A percentile compares a stretch with the other conserved stretches of the same genome.
phyloP scores from a whole-genome alignment of 257 asterid genomes.

The Solanum pennellii region DNA sequence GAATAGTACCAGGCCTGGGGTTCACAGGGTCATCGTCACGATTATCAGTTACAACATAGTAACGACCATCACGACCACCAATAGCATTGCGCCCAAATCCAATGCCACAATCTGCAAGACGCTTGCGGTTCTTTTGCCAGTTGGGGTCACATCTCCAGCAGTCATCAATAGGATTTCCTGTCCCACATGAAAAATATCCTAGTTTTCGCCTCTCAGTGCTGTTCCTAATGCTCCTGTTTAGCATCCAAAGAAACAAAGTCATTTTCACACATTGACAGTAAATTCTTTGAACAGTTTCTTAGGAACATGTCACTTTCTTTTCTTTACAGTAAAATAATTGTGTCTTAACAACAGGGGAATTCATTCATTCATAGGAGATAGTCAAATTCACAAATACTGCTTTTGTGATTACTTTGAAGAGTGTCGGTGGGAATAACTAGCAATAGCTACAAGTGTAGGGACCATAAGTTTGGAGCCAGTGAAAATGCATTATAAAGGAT shows the following conservation, averaged over 20 bases:
- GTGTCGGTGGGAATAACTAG: background rate
- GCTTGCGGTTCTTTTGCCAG: constrained; percentile 78
- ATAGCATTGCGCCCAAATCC: constrained; percentile 90
- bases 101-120: constrained; percentile 80
- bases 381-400: background rate
- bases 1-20: constrained; percentile 82
- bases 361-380: background rate
- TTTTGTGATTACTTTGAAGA: background rate
- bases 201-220: constrained; percentile 80
- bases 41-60: constrained; percentile 67
- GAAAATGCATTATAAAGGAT: background rate
- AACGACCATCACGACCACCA: constrained; percentile 86
- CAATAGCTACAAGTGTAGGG: background rate
- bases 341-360: background rate
- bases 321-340: background rate
- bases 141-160: constrained; percentile 87
- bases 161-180: constrained; percentile 88
- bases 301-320: background rate
- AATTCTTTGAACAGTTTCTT: background rate
- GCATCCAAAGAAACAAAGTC: background rate
- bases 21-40: constrained; percentile 68
- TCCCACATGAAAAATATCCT: constrained; percentile 81
- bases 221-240: constrained; percentile 59
- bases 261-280: background rate
- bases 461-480: background rate